Conservation (phyloP, 768 basidiomycete genomes). For the Lactarius akahatsu region DNA sequence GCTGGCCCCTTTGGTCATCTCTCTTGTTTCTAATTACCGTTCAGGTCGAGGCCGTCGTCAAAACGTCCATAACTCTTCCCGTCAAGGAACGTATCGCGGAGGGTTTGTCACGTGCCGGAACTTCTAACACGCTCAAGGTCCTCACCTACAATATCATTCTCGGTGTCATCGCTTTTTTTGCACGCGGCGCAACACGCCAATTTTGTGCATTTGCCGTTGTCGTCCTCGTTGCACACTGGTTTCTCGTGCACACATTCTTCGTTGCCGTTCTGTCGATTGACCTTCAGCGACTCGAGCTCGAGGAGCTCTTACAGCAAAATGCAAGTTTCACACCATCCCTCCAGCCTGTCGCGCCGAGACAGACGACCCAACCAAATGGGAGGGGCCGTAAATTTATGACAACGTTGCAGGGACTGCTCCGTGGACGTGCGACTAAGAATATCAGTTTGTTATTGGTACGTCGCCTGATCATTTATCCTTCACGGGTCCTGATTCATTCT, state of each 20-base stretch:
- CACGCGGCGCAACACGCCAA: constrained; percentile 80
- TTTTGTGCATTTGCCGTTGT: constrained; percentile 94
- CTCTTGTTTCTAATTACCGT: constrained; percentile 31
- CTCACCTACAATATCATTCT: constrained; percentile 82
- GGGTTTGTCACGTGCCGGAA: constrained; percentile 86
- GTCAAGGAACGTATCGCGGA: constrained; percentile 91
- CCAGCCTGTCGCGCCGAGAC: constrained; percentile 31
- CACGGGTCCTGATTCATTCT: constrained; percentile 4
- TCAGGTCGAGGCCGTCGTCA: constrained; percentile 81
- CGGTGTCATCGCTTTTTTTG: constrained; percentile 69
- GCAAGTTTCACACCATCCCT: constrained; percentile 51
- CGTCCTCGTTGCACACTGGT: constrained; percentile 95
- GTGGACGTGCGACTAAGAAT: constrained; percentile 71
- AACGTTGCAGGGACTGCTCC: constrained; percentile 49
- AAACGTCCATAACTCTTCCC: constrained; percentile 80
- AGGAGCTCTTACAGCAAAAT: constrained; percentile 81
- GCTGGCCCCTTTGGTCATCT: constrained; percentile 26
- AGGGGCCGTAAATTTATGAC: constrained; percentile 46
- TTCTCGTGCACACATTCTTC: constrained; percentile 94
- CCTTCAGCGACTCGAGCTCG: constrained; percentile 90
- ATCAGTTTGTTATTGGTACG: constrained; percentile 77
- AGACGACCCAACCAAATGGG: constrained; percentile 35
- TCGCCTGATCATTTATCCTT: neutral
- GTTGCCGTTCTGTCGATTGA: constrained; percentile 94
- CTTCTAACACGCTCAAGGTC: constrained; percentile 90